These are phyloP conservation scores for Crithidia mellificae DNA, from an alignment of 208 protist genomes.

Conservation along the genomic window DNA sequence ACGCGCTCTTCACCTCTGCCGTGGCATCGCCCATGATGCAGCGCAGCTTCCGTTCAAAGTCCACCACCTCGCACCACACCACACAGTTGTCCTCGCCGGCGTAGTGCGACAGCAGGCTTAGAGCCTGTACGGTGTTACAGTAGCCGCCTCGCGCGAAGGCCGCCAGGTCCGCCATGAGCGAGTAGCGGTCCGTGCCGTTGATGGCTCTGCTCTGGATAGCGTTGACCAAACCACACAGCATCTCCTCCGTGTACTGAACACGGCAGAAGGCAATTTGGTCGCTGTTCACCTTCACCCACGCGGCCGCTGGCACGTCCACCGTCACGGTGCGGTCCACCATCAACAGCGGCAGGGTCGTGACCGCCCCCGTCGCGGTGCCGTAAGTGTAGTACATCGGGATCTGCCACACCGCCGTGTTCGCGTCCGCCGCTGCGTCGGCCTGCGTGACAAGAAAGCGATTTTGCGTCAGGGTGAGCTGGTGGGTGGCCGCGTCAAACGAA, in stretches of 20 bases:
- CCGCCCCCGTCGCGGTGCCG: conserved; percentile 22
- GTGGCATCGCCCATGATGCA: conserved; percentile 32
- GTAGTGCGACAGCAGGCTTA: conserved; percentile 49
- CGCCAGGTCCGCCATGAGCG: conserved; percentile 66
- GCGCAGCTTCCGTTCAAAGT: conserved; percentile 57
- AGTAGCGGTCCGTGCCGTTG: conserved; percentile 62
- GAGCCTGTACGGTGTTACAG: conserved; percentile 36
- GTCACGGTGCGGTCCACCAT: conserved; percentile 25
- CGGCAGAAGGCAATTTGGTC: conserved; percentile 78
- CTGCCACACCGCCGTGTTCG: conserved; percentile 69
- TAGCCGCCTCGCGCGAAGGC: conserved; percentile 74
- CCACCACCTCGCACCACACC: conserved; percentile 45
- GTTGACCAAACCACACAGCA: conserved; percentile 46
- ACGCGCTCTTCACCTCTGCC: conserved; percentile 33
- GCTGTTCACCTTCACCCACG: conserved; percentile 79
- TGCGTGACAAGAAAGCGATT: conserved; percentile 49
- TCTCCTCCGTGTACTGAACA: conserved; percentile 58
- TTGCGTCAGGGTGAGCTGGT: conserved; percentile 39
- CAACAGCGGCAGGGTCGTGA: conserved; percentile 18
- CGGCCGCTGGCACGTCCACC: conserved; percentile 16
- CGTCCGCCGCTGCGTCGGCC: conserved; percentile 26
- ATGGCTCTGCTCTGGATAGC: conserved; percentile 47
- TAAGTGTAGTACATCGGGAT: conserved; percentile 51
- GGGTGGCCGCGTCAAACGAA: background rate
- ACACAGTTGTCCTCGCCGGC: conserved; percentile 31